Percentiles rank a stretch among this genome's conserved stretches.
phyloP scores from a whole-genome alignment of 1,139 yeast species.

The Chernovozyma sophiae-reginae region DNA sequence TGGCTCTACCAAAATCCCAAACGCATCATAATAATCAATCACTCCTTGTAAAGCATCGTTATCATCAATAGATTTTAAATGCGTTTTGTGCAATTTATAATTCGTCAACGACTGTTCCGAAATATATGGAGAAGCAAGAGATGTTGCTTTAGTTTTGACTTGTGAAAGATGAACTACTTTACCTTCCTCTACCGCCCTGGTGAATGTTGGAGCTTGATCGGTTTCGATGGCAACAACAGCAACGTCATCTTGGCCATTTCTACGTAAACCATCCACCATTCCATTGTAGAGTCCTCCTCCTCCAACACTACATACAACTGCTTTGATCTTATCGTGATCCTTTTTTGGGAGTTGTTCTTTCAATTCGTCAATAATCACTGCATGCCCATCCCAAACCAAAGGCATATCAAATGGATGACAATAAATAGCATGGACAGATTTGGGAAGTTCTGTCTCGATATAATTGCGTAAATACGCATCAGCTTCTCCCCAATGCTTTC shows the following conservation, averaged over 20 bases:
- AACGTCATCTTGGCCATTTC: constrained; percentile 15
- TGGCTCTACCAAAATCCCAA: constrained; percentile 31
- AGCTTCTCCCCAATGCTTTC: constrained; percentile 36
- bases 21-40: constrained; percentile 22
- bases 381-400: constrained; percentile 39
- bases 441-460: constrained; percentile 17
- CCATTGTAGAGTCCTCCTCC: constrained; percentile 45
- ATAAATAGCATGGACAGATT: constrained; percentile 23
- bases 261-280: constrained; percentile 25
- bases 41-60: constrained; percentile 30
- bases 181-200: constrained; percentile 26
- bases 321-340: constrained; percentile 21
- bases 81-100: constrained; percentile 17
- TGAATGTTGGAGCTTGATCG: constrained; percentile 35
- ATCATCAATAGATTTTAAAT: constrained; percentile 31
- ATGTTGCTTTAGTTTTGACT: constrained; percentile 35
- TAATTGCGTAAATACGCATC: constrained; percentile 24
- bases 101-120: constrained; percentile 26
- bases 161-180: constrained; percentile 23
- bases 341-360: constrained; percentile 16
- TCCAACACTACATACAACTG: constrained; percentile 40
- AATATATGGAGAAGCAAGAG: constrained; percentile 38
- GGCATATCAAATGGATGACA: constrained; percentile 42
- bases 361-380: constrained; percentile 32
- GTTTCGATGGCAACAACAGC: constrained; percentile 36